Evolutionary conservation across 2,329 filamentous ascomycete species (phyloP).

Genomic region (Botrytis hyacinthi): DNA sequence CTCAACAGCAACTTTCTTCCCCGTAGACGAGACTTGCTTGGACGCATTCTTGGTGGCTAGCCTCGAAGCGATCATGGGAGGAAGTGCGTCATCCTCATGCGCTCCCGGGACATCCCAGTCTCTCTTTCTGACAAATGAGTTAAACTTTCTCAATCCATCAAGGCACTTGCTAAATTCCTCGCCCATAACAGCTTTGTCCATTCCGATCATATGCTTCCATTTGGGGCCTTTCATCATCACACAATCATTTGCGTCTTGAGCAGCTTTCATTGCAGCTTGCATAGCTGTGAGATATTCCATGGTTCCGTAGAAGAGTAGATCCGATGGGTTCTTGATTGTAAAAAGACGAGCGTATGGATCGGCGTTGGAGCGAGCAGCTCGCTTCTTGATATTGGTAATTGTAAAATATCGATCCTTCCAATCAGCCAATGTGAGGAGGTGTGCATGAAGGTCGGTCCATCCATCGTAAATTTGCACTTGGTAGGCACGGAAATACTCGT

Average conservation of each 20-base stretch:
- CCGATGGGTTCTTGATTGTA: not conserved
- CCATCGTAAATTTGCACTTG: not conserved
- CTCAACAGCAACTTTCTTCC: not conserved
- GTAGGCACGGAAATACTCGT: not conserved
- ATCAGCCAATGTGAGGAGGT: not conserved
- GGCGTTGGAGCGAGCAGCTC: not conserved
- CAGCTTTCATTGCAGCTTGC: not conserved
- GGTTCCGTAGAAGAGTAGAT: slow-evolving; percentile 2
- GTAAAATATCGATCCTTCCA: slow-evolving; percentile 17
- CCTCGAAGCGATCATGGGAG: not conserved
- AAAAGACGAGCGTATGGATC: slow-evolving; percentile 16
- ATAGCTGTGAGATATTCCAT: slow-evolving; percentile 4
- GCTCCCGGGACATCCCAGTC: slow-evolving; percentile 17
- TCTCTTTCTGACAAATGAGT: not conserved
- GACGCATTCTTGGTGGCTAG: not conserved
- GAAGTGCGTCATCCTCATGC: not conserved
- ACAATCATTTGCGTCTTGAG: slow-evolving; percentile 5
- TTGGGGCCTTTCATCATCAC: not conserved
- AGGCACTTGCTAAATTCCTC: slow-evolving; percentile 2
- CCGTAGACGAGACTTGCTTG: not conserved
- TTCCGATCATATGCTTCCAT: not conserved
- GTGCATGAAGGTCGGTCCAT: not conserved
- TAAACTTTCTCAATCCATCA: slow-evolving; percentile 8
- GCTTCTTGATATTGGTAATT: slow-evolving; percentile 8
- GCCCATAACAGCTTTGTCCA: not conserved